A percentile compares a stretch with the other conserved stretches of the same genome.
Evolutionary conservation across 306 rosid species (phyloP).

Genomic region (Rosa rugosa): DNA sequence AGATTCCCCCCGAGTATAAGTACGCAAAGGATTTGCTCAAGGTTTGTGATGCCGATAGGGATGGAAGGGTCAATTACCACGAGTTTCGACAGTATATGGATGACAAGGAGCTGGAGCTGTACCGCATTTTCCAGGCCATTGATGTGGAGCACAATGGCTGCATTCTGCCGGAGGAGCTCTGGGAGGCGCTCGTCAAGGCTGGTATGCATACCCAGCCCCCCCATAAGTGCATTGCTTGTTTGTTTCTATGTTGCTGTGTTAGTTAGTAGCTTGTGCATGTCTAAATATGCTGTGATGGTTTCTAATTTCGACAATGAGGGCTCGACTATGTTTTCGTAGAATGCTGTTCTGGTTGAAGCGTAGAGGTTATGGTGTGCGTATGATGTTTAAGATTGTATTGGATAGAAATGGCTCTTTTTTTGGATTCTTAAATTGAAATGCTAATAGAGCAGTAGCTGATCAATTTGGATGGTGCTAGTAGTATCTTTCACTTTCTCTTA

Average conservation of each 20-base stretch:
- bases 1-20: constrained; percentile 80
- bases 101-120: constrained; percentile 89
- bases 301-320: neutral
- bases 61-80: constrained; percentile 69
- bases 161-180: constrained; percentile 91
- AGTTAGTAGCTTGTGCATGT: neutral
- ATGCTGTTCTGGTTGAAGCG: neutral
- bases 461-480: neutral
- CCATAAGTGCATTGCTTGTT: neutral
- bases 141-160: constrained; percentile 91
- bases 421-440: neutral
- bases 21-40: constrained; percentile 78
- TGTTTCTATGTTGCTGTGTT: neutral
- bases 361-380: neutral
- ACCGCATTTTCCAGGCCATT: constrained; percentile 86
- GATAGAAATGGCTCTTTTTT: neutral
- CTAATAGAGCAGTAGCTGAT: neutral
- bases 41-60: constrained; percentile 76
- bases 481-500: neutral
- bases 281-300: neutral
- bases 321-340: neutral
- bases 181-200: constrained; percentile 90
- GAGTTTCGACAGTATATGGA: constrained; percentile 91
- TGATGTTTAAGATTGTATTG: neutral
- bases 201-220: constrained; percentile 48